These are phyloP conservation scores for Kazachstania kunashirensis DNA, from an alignment of 805 yeast species.

Conservation along the genomic window DNA sequence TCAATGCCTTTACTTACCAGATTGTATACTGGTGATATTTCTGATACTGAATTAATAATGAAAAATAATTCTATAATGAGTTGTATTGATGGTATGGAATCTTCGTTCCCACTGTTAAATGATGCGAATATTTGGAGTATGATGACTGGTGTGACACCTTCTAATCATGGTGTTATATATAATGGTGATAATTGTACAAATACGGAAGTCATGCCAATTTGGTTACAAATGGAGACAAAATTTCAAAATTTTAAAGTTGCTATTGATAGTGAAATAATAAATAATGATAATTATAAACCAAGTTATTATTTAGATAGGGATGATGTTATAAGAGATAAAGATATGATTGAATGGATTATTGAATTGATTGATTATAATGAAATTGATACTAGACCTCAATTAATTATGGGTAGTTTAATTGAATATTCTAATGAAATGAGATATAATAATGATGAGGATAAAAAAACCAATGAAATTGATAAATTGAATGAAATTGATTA, in stretches of 20 bases:
- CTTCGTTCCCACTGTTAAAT: background rate
- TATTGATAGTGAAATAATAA: background rate
- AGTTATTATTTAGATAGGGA: background rate
- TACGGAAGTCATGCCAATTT: background rate
- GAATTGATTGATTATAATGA: slow-evolving; percentile 54
- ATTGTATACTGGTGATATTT: background rate
- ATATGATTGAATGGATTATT: slow-evolving; percentile 38
- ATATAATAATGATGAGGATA: slow-evolving; percentile 44
- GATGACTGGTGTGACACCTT: background rate
- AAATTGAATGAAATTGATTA: slow-evolving; percentile 50
- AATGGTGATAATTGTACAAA: background rate
- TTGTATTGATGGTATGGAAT: background rate
- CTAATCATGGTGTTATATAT: background rate
- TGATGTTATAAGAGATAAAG: background rate
- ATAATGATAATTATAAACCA: background rate
- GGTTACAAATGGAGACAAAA: background rate
- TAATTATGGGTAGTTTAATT: slow-evolving; percentile 71
- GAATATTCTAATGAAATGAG: slow-evolving; percentile 66
- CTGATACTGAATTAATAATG: background rate
- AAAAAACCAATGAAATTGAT: too few species aligned
- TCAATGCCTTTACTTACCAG: slow-evolving; percentile 55
- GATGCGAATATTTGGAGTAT: slow-evolving; percentile 1
- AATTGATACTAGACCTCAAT: slow-evolving; percentile 54
- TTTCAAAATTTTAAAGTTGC: background rate
- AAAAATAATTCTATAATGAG: background rate